Evolutionary conservation across 2,329 filamentous ascomycete genomes (phyloP), one percentile per base, ranked within the genome.

Genomic region (Endoconidiophora polonica): DNA sequence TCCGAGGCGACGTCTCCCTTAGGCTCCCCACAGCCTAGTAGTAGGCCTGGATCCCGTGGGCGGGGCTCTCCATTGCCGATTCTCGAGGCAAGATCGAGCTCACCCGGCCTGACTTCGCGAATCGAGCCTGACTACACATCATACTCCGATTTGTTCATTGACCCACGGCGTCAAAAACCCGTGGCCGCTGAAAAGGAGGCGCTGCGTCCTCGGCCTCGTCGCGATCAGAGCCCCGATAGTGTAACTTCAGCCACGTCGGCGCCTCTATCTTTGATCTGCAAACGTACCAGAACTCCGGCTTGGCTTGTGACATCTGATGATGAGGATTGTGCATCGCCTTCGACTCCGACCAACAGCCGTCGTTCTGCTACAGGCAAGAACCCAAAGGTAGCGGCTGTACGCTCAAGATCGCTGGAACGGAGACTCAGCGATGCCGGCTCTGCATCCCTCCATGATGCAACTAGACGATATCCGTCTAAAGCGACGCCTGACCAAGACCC

Each of bases 51-150:
- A 52, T 79, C 76, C 14, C 71, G 79, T 55, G 83, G 79, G 2
- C 67, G 73, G 38, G 84, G 82, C 12, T 84, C 85, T 22, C 81
- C 81, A 36, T 83, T 7, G 68, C 79, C 46, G 68, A 68, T 47
- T 60, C 60, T 46, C 61, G 63, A 22, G 71, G 29, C 29, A 33
- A 33, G 29, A 33, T 74, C 81, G 29, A 73, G 70, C 37, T 86
- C 83, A 10, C 81, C 83, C 2, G 70, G 77, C 4, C 68, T 86
- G 23, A 83, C 79, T 56, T 83, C 82, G 2, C 76, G 77, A 54
- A 78, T 86, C 43, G 77, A 85, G 56, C 84, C 85, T 1, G 71
- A 77, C 40, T 86, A 83, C 56, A 44, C 40, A 26, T 43, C 47
- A 2, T 22, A 37, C 40, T 22, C 40, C 36, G 38, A 48, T 3